Base-by-base conservation (phyloP, 208 protist species). In the Trypanosoma vivax region DNA sequence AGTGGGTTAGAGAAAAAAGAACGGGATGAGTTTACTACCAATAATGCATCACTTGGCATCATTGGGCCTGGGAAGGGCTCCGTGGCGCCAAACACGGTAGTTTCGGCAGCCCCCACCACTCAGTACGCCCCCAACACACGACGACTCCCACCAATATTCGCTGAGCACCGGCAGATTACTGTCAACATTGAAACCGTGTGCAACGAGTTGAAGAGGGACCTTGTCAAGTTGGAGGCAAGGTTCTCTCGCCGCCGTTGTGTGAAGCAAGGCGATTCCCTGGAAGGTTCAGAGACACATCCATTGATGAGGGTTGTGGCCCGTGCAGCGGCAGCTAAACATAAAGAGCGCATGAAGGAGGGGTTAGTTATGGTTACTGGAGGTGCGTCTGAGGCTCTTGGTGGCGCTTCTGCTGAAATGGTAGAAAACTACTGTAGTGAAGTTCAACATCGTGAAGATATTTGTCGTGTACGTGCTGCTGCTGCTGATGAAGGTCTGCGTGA, bases 401-500 rank as follows among this genome's bases (percentile, higher is more conserved):
- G n/a, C 9, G n/a, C 10, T 7, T 9, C 5, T 19, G 39, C 6
- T 18, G 6, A 19, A 21, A 18, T 6, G n/a, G n/a, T 21, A 24
- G n/a, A 43, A 11, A 19, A 18, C n/a, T 21, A 7, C n/a, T 9
- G 39, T 19, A 19, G 39, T 24, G 39, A 18, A 43, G 39, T 19
- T 21, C 10, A 7, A 7, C n/a, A 19, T 6, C n/a, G 10, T 19
- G 59, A 52, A 29, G 60, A 71, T 34, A 55, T 92, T 19, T 37
- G 57, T 25, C 73, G 81, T 11, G 72, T 70, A 1, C 73, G 84
- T 42, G 65, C 65, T 4, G 75, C 73, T 0, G 81, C 84, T 9
- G 84, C 80, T 2, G 84, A 92, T 29, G 78, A 92, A 33, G 74
- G 79, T 21, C 45, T 67, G 1, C 52, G 55, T 2, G 78, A 85